Evolutionary conservation across 2,329 filamentous ascomycete species (phyloP).

Genomic region (Paramyrothecium roridum): DNA sequence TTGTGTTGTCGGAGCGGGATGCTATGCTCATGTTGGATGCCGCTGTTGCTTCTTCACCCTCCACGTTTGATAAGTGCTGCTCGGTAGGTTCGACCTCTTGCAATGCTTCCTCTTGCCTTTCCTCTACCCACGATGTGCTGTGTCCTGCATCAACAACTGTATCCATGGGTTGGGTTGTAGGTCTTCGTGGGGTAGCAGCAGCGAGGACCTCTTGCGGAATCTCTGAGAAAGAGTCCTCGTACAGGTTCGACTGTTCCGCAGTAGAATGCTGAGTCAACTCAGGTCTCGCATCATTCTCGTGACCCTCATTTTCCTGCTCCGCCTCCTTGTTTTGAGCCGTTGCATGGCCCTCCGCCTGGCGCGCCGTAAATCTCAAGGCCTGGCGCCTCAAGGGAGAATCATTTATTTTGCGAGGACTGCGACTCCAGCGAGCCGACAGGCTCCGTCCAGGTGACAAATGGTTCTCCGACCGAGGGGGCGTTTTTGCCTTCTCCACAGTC

Average conservation of each 20-base stretch:
- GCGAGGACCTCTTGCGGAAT: conserved; percentile 49
- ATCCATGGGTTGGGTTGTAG: conserved; percentile 1
- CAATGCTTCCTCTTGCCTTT: conserved; percentile 3
- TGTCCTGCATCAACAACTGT: neutral
- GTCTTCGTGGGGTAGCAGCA: conserved; percentile 42
- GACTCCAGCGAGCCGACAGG: conserved; percentile 22
- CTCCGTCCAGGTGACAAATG: conserved; percentile 15
- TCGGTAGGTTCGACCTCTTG: conserved; percentile 1
- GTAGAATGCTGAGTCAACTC: conserved; percentile 9
- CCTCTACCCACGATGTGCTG: conserved; percentile 1
- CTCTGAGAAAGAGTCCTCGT: conserved; percentile 57
- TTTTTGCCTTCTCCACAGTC: neutral
- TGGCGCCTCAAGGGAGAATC: conserved; percentile 28
- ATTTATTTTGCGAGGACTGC: conserved; percentile 30
- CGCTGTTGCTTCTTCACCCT: conserved; percentile 4
- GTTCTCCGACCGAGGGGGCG: neutral
- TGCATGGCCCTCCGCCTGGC: conserved; percentile 13
- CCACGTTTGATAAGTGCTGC: neutral
- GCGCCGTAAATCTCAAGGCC: conserved; percentile 25
- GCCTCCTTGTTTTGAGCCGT: conserved; percentile 1
- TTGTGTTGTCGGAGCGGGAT: conserved; percentile 36
- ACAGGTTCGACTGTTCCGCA: conserved; percentile 29
- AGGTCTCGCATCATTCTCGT: neutral
- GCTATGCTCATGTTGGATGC: conserved; percentile 25
- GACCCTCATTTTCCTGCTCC: neutral